Conservation (phyloP, 2,329 filamentous ascomycete species). For the Xylariales sp. region DNA sequence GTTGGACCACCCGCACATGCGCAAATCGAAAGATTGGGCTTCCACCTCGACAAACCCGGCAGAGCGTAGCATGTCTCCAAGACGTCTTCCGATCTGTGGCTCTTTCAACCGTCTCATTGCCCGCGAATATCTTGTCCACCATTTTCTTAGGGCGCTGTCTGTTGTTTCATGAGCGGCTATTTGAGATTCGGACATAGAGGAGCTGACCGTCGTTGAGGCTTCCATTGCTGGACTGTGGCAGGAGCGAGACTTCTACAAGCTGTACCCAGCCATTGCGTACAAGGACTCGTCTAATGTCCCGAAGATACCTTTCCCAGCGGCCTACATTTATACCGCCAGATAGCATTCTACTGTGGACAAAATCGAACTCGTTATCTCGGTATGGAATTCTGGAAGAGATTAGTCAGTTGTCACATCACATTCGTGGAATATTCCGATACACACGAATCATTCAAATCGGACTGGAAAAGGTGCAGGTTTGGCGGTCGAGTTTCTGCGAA, state of each 20-base stretch:
- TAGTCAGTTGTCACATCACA: constrained; percentile 10
- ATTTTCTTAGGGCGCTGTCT: constrained; percentile 62
- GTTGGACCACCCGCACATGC: constrained; percentile 65
- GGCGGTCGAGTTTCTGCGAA: neutral
- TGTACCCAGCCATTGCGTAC: constrained; percentile 81
- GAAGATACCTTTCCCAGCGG: constrained; percentile 72
- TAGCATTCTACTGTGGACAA: constrained; percentile 76
- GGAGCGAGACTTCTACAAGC: constrained; percentile 82
- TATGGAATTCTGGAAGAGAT: constrained; percentile 38
- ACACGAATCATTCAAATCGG: constrained; percentile 65
- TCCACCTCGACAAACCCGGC: constrained; percentile 68
- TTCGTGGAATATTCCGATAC: constrained; percentile 11
- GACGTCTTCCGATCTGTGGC: constrained; percentile 56
- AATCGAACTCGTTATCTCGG: constrained; percentile 67
- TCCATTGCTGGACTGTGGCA: constrained; percentile 82
- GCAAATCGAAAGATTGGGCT: constrained; percentile 56
- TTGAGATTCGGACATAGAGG: neutral
- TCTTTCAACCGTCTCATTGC: constrained; percentile 61
- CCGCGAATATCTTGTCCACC: constrained; percentile 62
- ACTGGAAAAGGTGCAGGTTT: constrained; percentile 68
- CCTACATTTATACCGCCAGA: constrained; percentile 65
- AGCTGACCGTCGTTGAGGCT: constrained; percentile 59
- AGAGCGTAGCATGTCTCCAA: constrained; percentile 53
- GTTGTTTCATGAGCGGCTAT: constrained; percentile 9
- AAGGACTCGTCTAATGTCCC: constrained; percentile 68